Conservation (phyloP, 306 rosid species). For the Sicyos edulis region DNA sequence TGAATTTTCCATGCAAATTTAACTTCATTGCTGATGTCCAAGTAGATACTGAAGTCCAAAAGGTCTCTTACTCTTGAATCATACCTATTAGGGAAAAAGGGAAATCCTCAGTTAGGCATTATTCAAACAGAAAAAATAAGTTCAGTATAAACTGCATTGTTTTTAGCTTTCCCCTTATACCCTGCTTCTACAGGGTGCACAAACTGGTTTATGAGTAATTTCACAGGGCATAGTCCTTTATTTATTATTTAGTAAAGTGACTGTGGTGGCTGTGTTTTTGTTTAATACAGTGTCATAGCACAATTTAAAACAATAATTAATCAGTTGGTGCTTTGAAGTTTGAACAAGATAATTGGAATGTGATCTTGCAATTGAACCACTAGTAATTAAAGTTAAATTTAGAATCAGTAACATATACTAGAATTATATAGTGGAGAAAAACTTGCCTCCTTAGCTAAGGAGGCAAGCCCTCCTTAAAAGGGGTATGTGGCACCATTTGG, state of each 20-base stretch:
- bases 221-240: background rate
- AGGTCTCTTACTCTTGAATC: slow-evolving; percentile 85
- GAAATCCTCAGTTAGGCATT: background rate
- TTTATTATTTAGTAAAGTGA: background rate
- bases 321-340: background rate
- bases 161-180: background rate
- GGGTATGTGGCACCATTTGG: too few species aligned
- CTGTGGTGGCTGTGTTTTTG: background rate
- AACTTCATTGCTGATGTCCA: slow-evolving; percentile 98
- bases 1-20: slow-evolving; percentile 99
- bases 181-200: background rate
- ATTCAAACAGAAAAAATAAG: background rate
- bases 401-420: background rate
- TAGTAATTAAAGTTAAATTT: background rate
- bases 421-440: background rate
- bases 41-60: slow-evolving; percentile 93
- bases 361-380: background rate
- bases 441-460: too few species aligned
- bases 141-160: background rate
- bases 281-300: background rate
- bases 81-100: slow-evolving; percentile 39
- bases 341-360: background rate
- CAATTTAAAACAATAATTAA: background rate
- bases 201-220: background rate
- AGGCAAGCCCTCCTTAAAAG: too few species aligned